Conservation (phyloP, 1,284 basidiomycete genomes). For the Thelephora terrestris region DNA sequence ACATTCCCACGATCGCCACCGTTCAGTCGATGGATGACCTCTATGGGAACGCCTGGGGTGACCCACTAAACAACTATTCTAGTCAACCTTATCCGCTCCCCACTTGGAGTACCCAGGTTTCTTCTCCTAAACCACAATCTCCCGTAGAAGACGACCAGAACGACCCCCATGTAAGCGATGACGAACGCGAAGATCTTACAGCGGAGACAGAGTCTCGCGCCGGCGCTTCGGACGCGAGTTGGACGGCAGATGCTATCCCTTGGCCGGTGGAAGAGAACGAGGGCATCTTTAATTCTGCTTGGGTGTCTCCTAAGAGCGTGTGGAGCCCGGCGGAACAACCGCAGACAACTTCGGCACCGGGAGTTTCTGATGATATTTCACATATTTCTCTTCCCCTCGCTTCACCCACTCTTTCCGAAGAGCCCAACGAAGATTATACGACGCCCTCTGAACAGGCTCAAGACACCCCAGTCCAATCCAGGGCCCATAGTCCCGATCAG, state of each 20-base stretch:
- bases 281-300: too few species aligned
- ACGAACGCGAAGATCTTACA: too few species aligned
- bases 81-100: constrained; percentile 8
- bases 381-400: constrained; percentile 6
- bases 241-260: too few species aligned
- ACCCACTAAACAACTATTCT: constrained; percentile 22
- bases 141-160: constrained; percentile 2
- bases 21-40: constrained; percentile 46
- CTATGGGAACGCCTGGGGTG: constrained; percentile 58
- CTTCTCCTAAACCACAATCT: constrained; percentile 5
- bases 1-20: constrained; percentile 3
- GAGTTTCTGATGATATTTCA: background rate
- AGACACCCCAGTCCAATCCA: constrained; percentile 12
- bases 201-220: too few species aligned
- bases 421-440: background rate
- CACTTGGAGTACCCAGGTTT: constrained; percentile 7
- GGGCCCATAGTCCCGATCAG: constrained; percentile 35
- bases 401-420: constrained; percentile 4
- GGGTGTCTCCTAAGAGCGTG: too few species aligned
- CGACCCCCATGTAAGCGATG: too few species aligned
- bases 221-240: too few species aligned
- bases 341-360: constrained; percentile 7
- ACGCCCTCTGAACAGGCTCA: too few species aligned
- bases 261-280: too few species aligned
- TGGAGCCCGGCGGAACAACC: constrained; percentile 11